Percentiles rank a stretch among this genome's conserved stretches.
These are phyloP conservation scores for Onygenales sp. DNA, from an alignment of 2,329 filamentous ascomycete species.

Conservation along the genomic window DNA sequence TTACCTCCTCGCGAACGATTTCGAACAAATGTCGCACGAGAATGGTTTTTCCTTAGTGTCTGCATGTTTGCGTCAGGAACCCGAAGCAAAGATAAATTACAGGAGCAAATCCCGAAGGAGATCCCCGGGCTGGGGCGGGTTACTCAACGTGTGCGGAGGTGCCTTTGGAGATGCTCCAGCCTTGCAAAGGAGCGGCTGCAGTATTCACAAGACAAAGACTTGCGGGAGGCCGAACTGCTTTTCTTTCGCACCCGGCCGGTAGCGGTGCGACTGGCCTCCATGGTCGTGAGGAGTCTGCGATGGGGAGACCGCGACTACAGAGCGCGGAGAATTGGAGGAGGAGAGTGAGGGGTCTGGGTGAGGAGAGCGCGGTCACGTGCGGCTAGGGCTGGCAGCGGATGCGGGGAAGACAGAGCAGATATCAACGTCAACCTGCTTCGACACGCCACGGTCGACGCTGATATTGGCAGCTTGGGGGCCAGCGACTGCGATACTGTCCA, in stretches of 20 bases:
- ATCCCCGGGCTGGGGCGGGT: conserved; percentile 14
- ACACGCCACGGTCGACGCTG: background rate
- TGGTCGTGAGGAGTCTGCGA: conserved; percentile 8
- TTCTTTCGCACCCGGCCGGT: conserved; percentile 33
- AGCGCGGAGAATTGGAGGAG: conserved; percentile 5
- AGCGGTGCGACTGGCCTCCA: conserved; percentile 30
- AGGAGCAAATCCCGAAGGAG: background rate
- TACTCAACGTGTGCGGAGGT: conserved; percentile 42
- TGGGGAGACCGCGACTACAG: background rate
- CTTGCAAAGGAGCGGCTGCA: conserved; percentile 40
- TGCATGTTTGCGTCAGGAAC: conserved; percentile 21
- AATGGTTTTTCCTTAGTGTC: conserved; percentile 43
- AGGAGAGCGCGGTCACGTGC: background rate
- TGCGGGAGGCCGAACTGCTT: conserved; percentile 29
- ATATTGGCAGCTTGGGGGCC: too few species aligned
- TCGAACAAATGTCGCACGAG: conserved; percentile 40
- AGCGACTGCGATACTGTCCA: too few species aligned
- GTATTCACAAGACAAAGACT: conserved; percentile 39
- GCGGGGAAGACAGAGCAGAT: background rate
- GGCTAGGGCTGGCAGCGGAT: background rate
- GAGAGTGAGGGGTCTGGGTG: conserved; percentile 2
- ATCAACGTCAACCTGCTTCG: background rate
- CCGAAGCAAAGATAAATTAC: conserved; percentile 3
- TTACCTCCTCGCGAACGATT: conserved; percentile 40
- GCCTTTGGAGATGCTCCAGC: conserved; percentile 41